Conservation (phyloP, 257 asterid species). For the Solanum pennellii region DNA sequence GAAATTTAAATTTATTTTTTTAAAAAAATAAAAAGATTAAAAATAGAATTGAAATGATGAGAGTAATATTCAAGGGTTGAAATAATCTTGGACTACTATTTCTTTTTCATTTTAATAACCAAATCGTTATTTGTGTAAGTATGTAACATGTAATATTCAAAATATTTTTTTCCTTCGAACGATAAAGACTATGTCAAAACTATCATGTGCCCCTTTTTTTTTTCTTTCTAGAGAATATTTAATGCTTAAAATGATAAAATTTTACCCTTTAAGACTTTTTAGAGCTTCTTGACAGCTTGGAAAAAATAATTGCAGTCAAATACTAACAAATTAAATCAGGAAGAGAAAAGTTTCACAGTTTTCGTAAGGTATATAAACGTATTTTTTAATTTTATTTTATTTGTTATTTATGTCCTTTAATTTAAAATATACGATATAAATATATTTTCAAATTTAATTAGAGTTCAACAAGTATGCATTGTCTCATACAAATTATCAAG, state of each 20-base stretch:
- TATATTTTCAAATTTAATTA: no score
- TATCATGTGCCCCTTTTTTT: not conserved
- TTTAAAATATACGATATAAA: fast-evolving
- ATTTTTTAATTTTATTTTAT: no score
- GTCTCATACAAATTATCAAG: no score
- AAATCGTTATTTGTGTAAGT: not conserved
- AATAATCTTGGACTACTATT: not conserved
- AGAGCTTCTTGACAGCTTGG: not conserved
- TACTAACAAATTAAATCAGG: not conserved
- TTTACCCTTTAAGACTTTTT: not conserved
- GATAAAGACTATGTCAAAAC: not conserved
- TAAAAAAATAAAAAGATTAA: no score
- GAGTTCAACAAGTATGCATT: no score
- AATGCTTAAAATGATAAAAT: not conserved
- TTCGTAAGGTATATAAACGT: no score
- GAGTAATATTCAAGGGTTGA: not conserved
- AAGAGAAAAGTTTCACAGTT: not conserved
- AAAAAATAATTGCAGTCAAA: not conserved
- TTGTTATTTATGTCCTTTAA: fast-evolving
- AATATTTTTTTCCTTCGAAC: not conserved
- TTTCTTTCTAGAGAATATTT: not conserved
- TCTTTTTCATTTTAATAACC: not conserved
- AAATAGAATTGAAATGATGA: not conserved
- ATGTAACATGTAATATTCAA: not conserved
- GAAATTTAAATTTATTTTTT: no score